phyloP scores from a whole-genome alignment of 1,284 basidiomycete genomes.

The Apiotrichum brassicae region DNA sequence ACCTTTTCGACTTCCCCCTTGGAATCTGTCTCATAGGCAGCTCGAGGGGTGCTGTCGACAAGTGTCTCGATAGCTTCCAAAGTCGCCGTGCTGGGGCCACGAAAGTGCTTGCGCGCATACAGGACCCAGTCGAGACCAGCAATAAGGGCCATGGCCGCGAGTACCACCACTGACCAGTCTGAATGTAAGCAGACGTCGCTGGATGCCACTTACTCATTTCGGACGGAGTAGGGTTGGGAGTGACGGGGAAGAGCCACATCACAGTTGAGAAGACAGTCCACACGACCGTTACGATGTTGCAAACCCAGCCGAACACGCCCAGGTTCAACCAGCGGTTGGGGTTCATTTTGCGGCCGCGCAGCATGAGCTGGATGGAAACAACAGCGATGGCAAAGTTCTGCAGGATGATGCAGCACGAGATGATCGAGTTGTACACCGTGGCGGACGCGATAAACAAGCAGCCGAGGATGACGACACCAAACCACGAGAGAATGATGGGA shows the following conservation, averaged over 20 bases:
- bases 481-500: conserved; percentile 6
- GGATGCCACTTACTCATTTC: conserved; percentile 8
- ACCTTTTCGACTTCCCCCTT: too few species aligned
- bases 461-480: conserved; percentile 11
- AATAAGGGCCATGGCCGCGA: conserved; percentile 11
- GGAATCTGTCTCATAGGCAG: too few species aligned
- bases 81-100: conserved; percentile 6
- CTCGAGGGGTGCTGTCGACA: too few species aligned
- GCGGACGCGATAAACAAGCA: conserved; percentile 12
- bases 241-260: conserved; percentile 17
- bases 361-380: conserved; percentile 9
- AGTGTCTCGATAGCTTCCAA: conserved; percentile 5
- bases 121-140: conserved; percentile 12
- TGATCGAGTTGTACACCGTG: conserved; percentile 16
- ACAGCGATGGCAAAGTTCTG: conserved; percentile 9
- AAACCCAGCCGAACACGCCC: conserved; percentile 8
- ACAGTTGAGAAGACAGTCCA: conserved; percentile 10
- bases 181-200: background rate
- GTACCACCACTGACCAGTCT: conserved; percentile 14
- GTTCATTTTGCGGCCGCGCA: conserved; percentile 7
- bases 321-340: conserved; percentile 12
- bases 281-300: conserved; percentile 5
- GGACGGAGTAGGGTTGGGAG: conserved; percentile 4
- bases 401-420: conserved; percentile 16
- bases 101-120: conserved; percentile 14